Percentiles rank a stretch among this genome's conserved stretches.
Conservation (phyloP, 2,329 filamentous ascomycete species). For the Diaporthe nobilis region DNA sequence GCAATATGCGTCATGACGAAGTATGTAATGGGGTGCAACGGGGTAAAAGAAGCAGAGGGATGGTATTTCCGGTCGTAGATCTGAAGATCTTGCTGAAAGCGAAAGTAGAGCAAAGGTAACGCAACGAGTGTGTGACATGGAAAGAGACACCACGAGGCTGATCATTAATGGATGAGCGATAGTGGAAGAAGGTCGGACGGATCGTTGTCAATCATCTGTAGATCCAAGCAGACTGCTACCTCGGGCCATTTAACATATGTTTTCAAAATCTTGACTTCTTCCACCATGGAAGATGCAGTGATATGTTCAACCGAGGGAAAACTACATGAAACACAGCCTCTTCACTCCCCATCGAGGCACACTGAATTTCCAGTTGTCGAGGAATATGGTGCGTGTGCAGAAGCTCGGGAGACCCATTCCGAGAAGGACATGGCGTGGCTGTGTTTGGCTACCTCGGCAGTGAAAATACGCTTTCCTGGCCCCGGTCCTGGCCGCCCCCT, state of each 20-base stretch:
- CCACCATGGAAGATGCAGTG: accelerated
- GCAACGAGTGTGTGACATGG: neutral
- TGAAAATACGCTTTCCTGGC: neutral
- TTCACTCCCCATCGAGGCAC: neutral
- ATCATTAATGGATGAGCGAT: neutral
- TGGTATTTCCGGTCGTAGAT: neutral
- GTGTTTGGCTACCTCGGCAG: neutral
- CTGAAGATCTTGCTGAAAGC: too few species aligned
- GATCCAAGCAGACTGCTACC: neutral
- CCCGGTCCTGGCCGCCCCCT: neutral
- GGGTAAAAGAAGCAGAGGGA: neutral
- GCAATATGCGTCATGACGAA: too few species aligned
- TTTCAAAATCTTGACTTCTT: too few species aligned
- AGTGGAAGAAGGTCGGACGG: neutral
- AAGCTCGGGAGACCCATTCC: neutral
- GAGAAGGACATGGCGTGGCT: neutral
- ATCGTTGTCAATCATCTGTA: too few species aligned
- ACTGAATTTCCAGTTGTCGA: neutral
- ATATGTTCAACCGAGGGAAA: too few species aligned
- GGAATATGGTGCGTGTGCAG: accelerated
- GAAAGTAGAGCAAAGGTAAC: too few species aligned
- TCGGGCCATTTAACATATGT: neutral
- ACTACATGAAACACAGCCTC: neutral
- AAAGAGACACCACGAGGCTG: too few species aligned
- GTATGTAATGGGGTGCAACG: neutral